phyloP scores from a whole-genome alignment of 1,139 yeast genomes.

The Spencermartinsiella ligniputridi region DNA sequence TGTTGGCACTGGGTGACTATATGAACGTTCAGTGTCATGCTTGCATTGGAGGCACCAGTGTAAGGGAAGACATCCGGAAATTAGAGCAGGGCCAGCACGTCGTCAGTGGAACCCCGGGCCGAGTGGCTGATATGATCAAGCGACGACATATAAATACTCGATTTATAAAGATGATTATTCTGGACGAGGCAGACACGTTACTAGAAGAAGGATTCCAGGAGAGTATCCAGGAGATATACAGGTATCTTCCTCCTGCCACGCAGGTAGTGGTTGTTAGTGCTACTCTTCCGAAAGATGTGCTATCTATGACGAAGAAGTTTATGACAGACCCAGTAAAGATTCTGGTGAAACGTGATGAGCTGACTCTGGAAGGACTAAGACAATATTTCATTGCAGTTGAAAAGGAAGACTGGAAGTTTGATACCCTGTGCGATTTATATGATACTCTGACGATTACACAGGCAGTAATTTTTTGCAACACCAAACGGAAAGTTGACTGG shows the following conservation, averaged over 20 bases:
- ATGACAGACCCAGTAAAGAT: constrained; percentile 90
- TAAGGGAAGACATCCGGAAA: constrained; percentile 73
- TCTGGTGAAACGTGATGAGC: constrained; percentile 83
- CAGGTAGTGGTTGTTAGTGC: constrained; percentile 96
- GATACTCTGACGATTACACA: constrained; percentile 94
- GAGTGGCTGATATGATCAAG: constrained; percentile 84
- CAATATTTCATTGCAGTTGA: constrained; percentile 85
- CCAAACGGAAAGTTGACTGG: constrained; percentile 91
- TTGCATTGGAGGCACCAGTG: constrained; percentile 87
- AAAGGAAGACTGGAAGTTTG: constrained; percentile 93
- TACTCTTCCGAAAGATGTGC: constrained; percentile 79
- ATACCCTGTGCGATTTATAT: constrained; percentile 85
- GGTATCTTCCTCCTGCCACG: constrained; percentile 68
- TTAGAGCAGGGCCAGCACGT: constrained; percentile 78
- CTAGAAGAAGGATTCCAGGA: constrained; percentile 88
- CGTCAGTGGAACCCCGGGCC: constrained; percentile 97
- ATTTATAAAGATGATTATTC: constrained; percentile 70
- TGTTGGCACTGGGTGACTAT: constrained; percentile 78
- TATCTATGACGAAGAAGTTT: constrained; percentile 81
- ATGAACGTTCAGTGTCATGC: constrained; percentile 81
- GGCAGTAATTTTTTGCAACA: constrained; percentile 93
- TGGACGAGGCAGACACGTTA: constrained; percentile 95
- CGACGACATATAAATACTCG: constrained; percentile 66
- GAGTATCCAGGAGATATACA: constrained; percentile 85
- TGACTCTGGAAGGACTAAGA: constrained; percentile 83